These are phyloP conservation scores for Cadophora sp. DNA, from an alignment of 2,329 filamentous ascomycete species.

Conservation along the genomic window DNA sequence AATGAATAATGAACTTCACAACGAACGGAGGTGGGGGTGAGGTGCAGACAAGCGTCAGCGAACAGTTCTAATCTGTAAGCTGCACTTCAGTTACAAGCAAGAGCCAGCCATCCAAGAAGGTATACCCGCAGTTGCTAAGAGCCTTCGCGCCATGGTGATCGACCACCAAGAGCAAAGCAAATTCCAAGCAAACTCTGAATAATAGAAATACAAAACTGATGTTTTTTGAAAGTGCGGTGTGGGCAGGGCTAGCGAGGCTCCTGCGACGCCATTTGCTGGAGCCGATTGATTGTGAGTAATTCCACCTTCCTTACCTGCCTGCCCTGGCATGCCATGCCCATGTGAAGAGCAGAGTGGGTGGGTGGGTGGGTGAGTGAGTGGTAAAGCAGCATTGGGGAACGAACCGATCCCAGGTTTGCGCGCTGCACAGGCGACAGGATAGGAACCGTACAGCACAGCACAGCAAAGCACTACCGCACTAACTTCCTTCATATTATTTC, in stretches of 20 bases:
- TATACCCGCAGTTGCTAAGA: background rate
- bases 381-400: conserved; percentile 9
- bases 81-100: background rate
- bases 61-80: background rate
- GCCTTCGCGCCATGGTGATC: background rate
- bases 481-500: too few species aligned
- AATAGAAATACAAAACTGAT: too few species aligned
- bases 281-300: too few species aligned
- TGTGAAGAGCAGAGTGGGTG: too few species aligned
- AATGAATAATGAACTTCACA: too few species aligned
- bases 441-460: background rate
- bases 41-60: too few species aligned
- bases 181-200: too few species aligned
- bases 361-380: too few species aligned
- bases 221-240: conserved; percentile 13
- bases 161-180: background rate
- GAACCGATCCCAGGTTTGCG: background rate
- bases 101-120: background rate
- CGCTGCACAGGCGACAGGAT: background rate
- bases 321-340: too few species aligned
- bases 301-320: too few species aligned
- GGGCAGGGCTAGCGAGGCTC: background rate
- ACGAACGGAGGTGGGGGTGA: too few species aligned
- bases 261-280: background rate
- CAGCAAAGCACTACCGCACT: background rate